Evolutionary conservation across 352 stramenopile genomes (phyloP).

Genomic region (Pythium monospermum): DNA sequence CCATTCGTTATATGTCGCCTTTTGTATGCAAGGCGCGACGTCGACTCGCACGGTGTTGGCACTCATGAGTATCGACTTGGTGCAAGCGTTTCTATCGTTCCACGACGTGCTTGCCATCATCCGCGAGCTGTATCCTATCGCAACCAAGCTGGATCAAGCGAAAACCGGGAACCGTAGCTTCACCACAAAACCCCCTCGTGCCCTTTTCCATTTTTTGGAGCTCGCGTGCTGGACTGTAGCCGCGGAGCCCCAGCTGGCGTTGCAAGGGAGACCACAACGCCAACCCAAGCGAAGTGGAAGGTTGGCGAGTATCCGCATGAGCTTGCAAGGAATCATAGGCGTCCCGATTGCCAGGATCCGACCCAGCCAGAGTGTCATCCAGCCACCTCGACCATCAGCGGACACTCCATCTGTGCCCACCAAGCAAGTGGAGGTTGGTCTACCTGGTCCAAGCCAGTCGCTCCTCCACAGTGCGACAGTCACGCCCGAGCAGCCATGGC

Average conservation of each 20-base stretch:
- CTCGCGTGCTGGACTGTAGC: not conserved
- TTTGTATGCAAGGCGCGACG: conserved; percentile 31
- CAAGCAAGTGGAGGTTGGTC: no score
- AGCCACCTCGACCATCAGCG: no score
- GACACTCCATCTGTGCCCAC: no score
- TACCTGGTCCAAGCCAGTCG: not conserved
- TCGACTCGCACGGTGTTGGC: conserved; percentile 20
- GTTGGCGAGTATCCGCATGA: no score
- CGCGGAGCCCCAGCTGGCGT: conserved; percentile 4
- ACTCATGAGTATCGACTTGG: conserved; percentile 29
- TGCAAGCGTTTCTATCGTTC: conserved; percentile 28
- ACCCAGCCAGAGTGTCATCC: not conserved
- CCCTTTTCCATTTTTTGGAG: not conserved
- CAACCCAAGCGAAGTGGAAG: no score
- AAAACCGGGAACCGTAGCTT: not conserved
- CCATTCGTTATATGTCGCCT: conserved; percentile 38
- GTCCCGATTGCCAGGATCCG: not conserved
- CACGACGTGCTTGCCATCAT: conserved; percentile 15
- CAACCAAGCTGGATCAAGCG: conserved; percentile 2
- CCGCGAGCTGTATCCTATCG: not conserved
- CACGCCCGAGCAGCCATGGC: not conserved
- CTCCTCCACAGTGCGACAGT: not conserved
- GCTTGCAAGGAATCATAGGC: no score
- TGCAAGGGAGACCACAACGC: not conserved
- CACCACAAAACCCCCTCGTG: not conserved